Conservation (phyloP, 306 rosid species). For the Biancaea sappan region DNA sequence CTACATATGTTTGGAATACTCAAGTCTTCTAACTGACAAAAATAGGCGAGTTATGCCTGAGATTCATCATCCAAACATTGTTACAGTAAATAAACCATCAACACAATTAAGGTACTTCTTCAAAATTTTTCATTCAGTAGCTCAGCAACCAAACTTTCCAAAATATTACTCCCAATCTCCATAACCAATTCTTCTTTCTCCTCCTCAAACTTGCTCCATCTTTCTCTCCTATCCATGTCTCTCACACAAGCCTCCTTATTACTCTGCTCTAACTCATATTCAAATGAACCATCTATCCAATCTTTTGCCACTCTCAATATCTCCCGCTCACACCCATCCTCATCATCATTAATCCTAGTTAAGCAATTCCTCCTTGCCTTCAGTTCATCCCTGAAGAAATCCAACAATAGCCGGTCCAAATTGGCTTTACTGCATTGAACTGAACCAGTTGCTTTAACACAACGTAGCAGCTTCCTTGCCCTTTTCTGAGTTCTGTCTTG, state of each 20-base stretch:
- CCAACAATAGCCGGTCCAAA: constrained; percentile 38
- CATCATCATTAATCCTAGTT: background rate
- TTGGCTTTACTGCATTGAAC: background rate
- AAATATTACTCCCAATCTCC: constrained; percentile 41
- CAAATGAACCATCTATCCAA: constrained; percentile 36
- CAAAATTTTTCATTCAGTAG: background rate
- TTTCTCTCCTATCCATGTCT: constrained; percentile 43
- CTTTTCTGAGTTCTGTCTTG: constrained; percentile 31
- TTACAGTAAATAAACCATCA: background rate
- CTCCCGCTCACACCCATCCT: constrained; percentile 27
- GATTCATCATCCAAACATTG: background rate
- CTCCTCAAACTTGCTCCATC: constrained; percentile 47
- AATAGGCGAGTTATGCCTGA: background rate
- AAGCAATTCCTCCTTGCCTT: constrained; percentile 2
- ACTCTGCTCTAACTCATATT: constrained; percentile 21
- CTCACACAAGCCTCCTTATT: constrained; percentile 42
- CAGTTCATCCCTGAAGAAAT: constrained; percentile 44
- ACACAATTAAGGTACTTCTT: too few relatives aligned
- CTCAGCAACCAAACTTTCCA: constrained; percentile 41
- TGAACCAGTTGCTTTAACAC: constrained; percentile 40
- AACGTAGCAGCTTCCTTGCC: constrained; percentile 34
- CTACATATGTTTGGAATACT: background rate
- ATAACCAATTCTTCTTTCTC: constrained; percentile 46
- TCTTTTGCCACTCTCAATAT: constrained; percentile 35
- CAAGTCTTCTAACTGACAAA: background rate